These are phyloP conservation scores for Papiliotrema nemorosa DNA, from an alignment of 1,284 basidiomycete genomes.

Conservation along the genomic window DNA sequence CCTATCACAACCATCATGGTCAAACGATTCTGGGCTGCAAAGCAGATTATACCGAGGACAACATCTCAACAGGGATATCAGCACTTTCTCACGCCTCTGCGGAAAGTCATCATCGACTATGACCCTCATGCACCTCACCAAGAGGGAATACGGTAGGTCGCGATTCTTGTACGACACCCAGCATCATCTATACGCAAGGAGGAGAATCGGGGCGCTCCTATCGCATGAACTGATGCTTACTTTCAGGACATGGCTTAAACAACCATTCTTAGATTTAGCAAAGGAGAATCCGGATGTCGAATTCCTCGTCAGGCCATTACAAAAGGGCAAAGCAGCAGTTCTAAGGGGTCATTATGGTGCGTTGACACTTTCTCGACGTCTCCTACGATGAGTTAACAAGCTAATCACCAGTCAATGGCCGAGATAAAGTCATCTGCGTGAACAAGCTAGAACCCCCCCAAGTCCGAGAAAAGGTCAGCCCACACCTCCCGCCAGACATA, in stretches of 20 bases:
- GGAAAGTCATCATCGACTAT: slow-evolving; percentile 46
- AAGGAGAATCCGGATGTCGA: slow-evolving; percentile 49
- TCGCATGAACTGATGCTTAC: background rate
- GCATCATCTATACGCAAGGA: too few species aligned
- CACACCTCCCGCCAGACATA: background rate
- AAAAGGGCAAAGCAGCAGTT: slow-evolving; percentile 46
- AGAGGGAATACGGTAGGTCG: slow-evolving; percentile 40
- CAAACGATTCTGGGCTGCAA: background rate
- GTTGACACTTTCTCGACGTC: slow-evolving; percentile 11
- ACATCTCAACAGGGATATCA: slow-evolving; percentile 42
- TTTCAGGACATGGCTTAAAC: slow-evolving; percentile 25
- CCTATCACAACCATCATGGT: background rate
- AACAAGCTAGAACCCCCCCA: slow-evolving; percentile 46
- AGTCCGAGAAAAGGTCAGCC: slow-evolving; percentile 46
- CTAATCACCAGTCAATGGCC: slow-evolving; percentile 49
- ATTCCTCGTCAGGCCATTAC: slow-evolving; percentile 46
- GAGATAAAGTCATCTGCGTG: slow-evolving; percentile 53
- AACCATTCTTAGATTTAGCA: slow-evolving; percentile 38
- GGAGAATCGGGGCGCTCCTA: too few species aligned
- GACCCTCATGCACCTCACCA: slow-evolving; percentile 39
- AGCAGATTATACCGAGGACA: slow-evolving; percentile 12
- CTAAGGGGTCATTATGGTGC: slow-evolving; percentile 50
- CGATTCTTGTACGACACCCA: background rate
- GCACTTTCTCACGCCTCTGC: slow-evolving; percentile 44
- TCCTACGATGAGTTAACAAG: background rate